These are phyloP conservation scores for Fusarium pininemorale DNA, from an alignment of 2,329 filamentous ascomycete genomes.

Conservation along the genomic window DNA sequence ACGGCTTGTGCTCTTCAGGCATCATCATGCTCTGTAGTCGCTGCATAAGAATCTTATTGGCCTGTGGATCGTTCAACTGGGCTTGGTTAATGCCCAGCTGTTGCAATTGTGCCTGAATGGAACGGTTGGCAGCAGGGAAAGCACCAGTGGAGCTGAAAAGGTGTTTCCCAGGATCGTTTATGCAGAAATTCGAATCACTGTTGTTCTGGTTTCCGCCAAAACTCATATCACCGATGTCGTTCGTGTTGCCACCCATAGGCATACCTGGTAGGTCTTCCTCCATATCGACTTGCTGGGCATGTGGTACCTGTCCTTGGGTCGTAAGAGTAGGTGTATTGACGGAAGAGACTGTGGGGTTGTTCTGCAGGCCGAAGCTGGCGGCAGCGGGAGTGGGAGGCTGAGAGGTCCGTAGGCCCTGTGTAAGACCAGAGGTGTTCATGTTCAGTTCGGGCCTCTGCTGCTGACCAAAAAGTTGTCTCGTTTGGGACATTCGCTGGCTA, in stretches of 20 bases:
- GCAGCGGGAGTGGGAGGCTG: conserved; percentile 86
- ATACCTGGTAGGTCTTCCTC: conserved; percentile 77
- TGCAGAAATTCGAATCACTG: conserved; percentile 65
- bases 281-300: conserved; percentile 68
- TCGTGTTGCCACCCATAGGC: conserved; percentile 66
- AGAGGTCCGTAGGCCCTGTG: conserved; percentile 83
- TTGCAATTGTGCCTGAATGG: conserved; percentile 73
- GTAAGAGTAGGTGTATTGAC: conserved; percentile 94
- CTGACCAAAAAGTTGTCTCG: conserved; percentile 74
- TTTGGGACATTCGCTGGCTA: conserved; percentile 73
- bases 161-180: conserved; percentile 94
- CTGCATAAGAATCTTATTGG: conserved; percentile 68
- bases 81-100: conserved; percentile 79
- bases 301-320: conserved; percentile 75
- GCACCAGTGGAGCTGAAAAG: conserved; percentile 87
- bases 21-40: conserved; percentile 69
- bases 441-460: conserved; percentile 76
- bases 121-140: conserved; percentile 69
- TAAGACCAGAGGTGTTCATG: conserved; percentile 78
- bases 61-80: conserved; percentile 81
- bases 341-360: conserved; percentile 96
- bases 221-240: conserved; percentile 61
- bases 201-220: conserved; percentile 58
- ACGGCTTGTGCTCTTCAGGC: conserved; percentile 95
- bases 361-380: conserved; percentile 80